These are phyloP conservation scores for Westerdykella ornata DNA, from an alignment of 2,329 filamentous ascomycete genomes.

Conservation along the genomic window DNA sequence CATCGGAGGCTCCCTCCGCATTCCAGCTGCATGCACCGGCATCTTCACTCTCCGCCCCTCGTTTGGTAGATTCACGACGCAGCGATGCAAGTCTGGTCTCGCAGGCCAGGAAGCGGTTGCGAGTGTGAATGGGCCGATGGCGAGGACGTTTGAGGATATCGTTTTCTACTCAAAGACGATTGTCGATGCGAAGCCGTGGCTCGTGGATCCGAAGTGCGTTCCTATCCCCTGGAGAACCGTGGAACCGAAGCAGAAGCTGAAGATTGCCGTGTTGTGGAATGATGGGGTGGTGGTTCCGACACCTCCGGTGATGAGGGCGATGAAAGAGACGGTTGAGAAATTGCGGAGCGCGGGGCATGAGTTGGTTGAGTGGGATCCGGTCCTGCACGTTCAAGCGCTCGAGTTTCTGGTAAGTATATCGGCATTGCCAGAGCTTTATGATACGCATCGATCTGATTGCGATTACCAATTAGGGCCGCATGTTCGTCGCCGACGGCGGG, in stretches of 20 bases:
- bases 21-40: slow-evolving; percentile 52
- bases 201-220: slow-evolving; percentile 47
- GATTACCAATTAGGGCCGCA: slow-evolving; percentile 25
- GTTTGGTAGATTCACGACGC: slow-evolving; percentile 55
- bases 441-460: not conserved
- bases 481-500: slow-evolving; percentile 49
- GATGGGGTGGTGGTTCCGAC: slow-evolving; percentile 48
- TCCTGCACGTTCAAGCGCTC: slow-evolving; percentile 48
- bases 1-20: slow-evolving; percentile 53
- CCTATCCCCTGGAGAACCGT: slow-evolving; percentile 49
- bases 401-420: slow-evolving; percentile 40
- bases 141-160: slow-evolving; percentile 49
- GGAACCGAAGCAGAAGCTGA: slow-evolving; percentile 45
- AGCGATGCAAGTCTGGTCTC: slow-evolving; percentile 50
- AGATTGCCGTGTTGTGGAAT: slow-evolving; percentile 51
- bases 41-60: slow-evolving; percentile 54
- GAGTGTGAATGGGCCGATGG: slow-evolving; percentile 59
- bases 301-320: slow-evolving; percentile 49
- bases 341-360: slow-evolving; percentile 49
- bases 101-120: slow-evolving; percentile 59
- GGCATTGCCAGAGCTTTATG: slow-evolving; percentile 5
- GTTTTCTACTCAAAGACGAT: slow-evolving; percentile 39
- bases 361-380: slow-evolving; percentile 51
- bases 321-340: slow-evolving; percentile 50
- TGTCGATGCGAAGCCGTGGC: slow-evolving; percentile 45